Evolutionary conservation across 108 stramenopile genomes (phyloP), one percentile per base, ranked within the genome.

Genomic region (Pseudonitzschia multistriata): DNA sequence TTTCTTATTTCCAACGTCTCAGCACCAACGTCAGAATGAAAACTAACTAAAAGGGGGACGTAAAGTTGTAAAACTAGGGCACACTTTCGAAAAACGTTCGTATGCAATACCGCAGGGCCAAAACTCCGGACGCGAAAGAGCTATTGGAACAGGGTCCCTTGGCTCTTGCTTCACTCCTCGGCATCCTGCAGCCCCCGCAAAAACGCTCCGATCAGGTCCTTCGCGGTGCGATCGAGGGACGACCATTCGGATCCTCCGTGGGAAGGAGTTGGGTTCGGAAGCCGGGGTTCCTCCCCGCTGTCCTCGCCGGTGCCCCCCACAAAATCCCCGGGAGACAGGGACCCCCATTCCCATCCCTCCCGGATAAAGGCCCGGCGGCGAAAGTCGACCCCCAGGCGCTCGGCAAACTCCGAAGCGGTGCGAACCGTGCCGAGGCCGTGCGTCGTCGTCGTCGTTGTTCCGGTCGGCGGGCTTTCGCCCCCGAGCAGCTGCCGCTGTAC

Each of bases 351-450:
- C 29, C 52, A 48, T 15, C 45, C 74, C 3, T 49, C 31, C 6
- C 57, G n/a, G 28, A 15, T 19, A 22, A 77, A 52, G 19, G 2
- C 59, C 30, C 25, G 47, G 45, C 49, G 66, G 15, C 62, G 71
- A 71, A 85, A 83, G 62, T 88, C 74, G 17, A 85, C 84, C 30
- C 79, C 75, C 66, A 88, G 56, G 6, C 34, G 66, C 15, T 69
- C 31, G 33, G 66, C 71, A 74, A 85, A 88, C 45, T 83, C 73
- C n/a, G 60, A 42, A 1, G 66, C 78, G 4, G 59, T 81, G 30
- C 87, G 74, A 2, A 47, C 60, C 25, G 39, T 72, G 2, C 87
- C 87, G 11, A 85, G 39, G 56, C 78, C 66, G 72, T 49, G 36
- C 61, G 36, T 3, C 22, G 35, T 60, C 67, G 65, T 40, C 66